Evolutionary conservation across 2,329 filamentous ascomycete genomes (phyloP), one percentile per base, ranked within the genome.

Genomic region (Cadophora sp.): DNA sequence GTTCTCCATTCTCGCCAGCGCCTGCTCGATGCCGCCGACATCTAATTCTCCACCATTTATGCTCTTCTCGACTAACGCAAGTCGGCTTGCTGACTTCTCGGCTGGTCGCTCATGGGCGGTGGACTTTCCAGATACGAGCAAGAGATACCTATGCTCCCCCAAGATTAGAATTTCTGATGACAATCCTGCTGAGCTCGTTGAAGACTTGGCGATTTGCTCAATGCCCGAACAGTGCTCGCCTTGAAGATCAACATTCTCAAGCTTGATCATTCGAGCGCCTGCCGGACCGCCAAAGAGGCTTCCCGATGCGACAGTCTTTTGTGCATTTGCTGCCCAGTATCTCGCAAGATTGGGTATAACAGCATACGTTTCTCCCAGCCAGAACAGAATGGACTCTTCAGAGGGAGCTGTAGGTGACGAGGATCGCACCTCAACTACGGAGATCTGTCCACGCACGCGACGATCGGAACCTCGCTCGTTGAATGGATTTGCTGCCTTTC

Each of bases 11-110:
- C 79, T 81, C 59, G 87, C 83, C 63, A 91, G 77, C 60, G 84
- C 85, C 68, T 86, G 84, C 72, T 91, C 88, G 74, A 91, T 89
- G 72, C 88, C 87, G 83, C 89, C 86, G 55, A 91, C 87, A 75
- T 89, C 87, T 72, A 91, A 80, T 24, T 77, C 73, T 9, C 72
- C 71, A 50, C 68, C 66, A 65, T 72, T 72, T 1, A 66, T 46
- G 64, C 68, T 65, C 40, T 69, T 74, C 58, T 74, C 74, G 46
- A 65, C 69, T 8, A 77, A 43, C 5, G 73, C 72, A 16, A 73
- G 55, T n/a, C 71, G 68, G 31, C 62, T 66, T 9, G 65, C 62
- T 22, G 64, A 29, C 46, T 70, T 70, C 40, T 65, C 56, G 6
- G n/a, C 53, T 55, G 51, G 22, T 27, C 31, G 37, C 27, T 61